A percentile compares a stretch with the other conserved stretches of the same genome.
These are phyloP conservation scores for Neodidymelliopsis sp. DNA, from an alignment of 2,329 filamentous ascomycete species.

Conservation along the genomic window DNA sequence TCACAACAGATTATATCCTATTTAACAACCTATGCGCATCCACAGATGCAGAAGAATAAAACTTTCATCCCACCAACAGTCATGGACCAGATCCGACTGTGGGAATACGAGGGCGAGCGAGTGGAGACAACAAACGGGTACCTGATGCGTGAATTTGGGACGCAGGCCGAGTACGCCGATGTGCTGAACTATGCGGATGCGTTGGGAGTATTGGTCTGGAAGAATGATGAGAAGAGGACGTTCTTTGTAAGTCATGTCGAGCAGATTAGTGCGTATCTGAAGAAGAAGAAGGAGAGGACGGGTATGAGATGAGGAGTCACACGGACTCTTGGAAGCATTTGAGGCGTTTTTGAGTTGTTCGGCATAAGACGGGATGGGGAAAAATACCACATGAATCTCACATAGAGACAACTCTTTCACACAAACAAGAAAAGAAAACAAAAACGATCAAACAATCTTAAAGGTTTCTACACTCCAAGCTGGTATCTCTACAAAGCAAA, in stretches of 20 bases:
- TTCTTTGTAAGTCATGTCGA: constrained; percentile 95
- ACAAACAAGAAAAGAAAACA: neutral
- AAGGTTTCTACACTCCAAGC: neutral
- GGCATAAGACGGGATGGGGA: neutral
- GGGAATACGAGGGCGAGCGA: constrained; percentile 96
- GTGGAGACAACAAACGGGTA: constrained; percentile 87
- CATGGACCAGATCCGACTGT: constrained; percentile 94
- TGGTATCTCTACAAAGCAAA: constrained; percentile 11
- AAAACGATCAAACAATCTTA: neutral
- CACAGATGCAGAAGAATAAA: constrained; percentile 81
- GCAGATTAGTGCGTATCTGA: constrained; percentile 83
- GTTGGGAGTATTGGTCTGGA: constrained; percentile 89
- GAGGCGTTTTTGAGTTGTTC: no score
- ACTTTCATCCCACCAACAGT: constrained; percentile 92
- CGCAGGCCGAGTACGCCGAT: constrained; percentile 72
- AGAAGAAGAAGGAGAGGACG: constrained; percentile 51
- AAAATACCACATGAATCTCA: neutral
- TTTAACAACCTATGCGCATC: constrained; percentile 89
- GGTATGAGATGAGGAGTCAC: constrained; percentile 9
- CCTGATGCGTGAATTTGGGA: constrained; percentile 87
- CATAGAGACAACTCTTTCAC: neutral
- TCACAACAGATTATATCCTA: constrained; percentile 95
- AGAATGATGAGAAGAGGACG: constrained; percentile 77
- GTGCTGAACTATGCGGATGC: constrained; percentile 82
- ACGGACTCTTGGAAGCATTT: no score